Percentiles rank a stretch among this genome's conserved stretches.
Conservation (phyloP, 2,329 filamentous ascomycete genomes). For the Fusarium austroafricanum region DNA sequence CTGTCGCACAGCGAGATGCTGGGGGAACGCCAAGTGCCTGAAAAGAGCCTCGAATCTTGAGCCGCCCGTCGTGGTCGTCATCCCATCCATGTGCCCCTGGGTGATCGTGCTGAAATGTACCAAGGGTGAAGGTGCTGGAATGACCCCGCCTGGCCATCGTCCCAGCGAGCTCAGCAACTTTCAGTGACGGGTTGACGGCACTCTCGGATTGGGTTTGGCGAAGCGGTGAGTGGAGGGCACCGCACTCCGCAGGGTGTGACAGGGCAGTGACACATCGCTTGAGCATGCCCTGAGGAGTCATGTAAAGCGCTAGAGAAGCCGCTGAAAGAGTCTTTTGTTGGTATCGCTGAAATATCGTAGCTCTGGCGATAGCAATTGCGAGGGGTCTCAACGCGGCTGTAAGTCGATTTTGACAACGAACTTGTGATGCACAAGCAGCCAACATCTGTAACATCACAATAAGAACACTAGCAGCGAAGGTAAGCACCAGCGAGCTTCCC, state of each 20-base stretch:
- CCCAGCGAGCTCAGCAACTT: slow-evolving; percentile 30
- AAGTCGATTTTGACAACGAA: slow-evolving; percentile 29
- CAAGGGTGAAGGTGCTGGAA: slow-evolving; percentile 47
- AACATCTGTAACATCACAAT: slow-evolving; percentile 9
- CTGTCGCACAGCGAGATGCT: slow-evolving; percentile 23
- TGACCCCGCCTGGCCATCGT: slow-evolving; percentile 42
- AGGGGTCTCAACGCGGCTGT: slow-evolving; percentile 17
- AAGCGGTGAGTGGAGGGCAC: slow-evolving; percentile 35
- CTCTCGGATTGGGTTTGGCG: slow-evolving; percentile 39
- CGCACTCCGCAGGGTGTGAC: slow-evolving; percentile 38
- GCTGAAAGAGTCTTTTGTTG: slow-evolving; percentile 40
- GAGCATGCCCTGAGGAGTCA: slow-evolving; percentile 42
- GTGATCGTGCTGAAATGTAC: slow-evolving; percentile 47
- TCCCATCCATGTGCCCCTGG: slow-evolving; percentile 31
- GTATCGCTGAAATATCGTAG: slow-evolving; percentile 46
- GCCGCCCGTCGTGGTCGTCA: slow-evolving; percentile 31
- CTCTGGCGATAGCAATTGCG: slow-evolving; percentile 24
- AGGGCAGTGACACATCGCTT: slow-evolving; percentile 44
- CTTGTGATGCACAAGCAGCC: slow-evolving; percentile 26
- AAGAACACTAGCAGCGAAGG: slow-evolving; percentile 3
- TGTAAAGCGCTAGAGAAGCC: slow-evolving; percentile 36
- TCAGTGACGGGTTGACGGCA: slow-evolving; percentile 31
- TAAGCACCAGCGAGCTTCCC: slow-evolving; percentile 12
- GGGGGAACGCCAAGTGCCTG: slow-evolving; percentile 33
- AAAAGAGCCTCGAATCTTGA: slow-evolving; percentile 30